Evolutionary conservation across 148 eudicot species (phyloP), one percentile per base, ranked within the genome.

Genomic region (Chenopodium suecicum): DNA sequence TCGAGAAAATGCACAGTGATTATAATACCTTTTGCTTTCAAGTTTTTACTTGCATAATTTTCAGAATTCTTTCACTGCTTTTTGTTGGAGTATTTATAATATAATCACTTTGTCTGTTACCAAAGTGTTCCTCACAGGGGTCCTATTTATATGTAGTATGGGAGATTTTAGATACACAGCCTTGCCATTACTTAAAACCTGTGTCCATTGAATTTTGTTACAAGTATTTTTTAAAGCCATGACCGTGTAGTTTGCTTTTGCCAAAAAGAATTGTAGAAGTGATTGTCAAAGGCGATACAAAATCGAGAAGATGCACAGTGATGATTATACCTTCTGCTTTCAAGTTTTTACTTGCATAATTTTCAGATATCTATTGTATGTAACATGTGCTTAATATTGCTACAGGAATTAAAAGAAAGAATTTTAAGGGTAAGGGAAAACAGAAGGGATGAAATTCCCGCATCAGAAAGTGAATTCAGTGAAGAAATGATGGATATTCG

Each of bases 401-500:
- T 79, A 66, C 88, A 95, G 99, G 99, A 91, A 85, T 80, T 94
- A 74, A 95, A 93, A 88, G 94, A 89, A 84, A 95, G 89, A 84
- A 92, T 93, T 37, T 93, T 92, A 73, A 83, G 77, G 74, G 84
- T 93, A 76, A 90, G 91, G 75, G 92, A 89, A 81, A 85, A 86
- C 54, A 82, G 89, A 63, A 84, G 74, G 62, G 86, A 92, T 80
- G 93, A 91, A 83, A 84, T 82, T 70, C 81, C 93, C 56, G 83
- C 94, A 63, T 90, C 94, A 29, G 92, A 86, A 79, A 82, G 83
- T 78, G 96, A 92, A 80, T 93, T 92, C 80, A 91, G 93, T 76
- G 91, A 91, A 75, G 97, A 93, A 81, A 87, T 93, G 91, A 94
- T 93, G 97, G 91, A 90, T 63, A 92, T 95, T 52, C 97, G 94